Conservation (phyloP, 495 filamentous ascomycete species). For the Cetradonia linearis region DNA sequence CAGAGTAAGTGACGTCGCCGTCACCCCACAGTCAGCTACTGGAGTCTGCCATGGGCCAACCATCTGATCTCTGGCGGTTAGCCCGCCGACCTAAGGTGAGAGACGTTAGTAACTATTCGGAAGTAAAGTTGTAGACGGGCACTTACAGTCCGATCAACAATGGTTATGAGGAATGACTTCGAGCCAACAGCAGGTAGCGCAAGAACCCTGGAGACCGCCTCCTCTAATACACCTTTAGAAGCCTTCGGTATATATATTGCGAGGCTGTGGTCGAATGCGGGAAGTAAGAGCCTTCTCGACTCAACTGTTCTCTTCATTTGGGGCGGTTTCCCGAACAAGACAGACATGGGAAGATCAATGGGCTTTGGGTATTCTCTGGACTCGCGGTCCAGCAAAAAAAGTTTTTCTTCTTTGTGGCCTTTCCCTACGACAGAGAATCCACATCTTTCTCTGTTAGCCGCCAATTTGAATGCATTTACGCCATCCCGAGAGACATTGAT, state of each 20-base stretch:
- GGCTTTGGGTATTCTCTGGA: conserved; percentile 64
- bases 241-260: conserved; percentile 52
- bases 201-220: conserved; percentile 73
- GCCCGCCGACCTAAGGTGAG: conserved; percentile 56
- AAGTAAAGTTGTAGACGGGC: background rate
- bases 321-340: conserved; percentile 83
- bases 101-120: background rate
- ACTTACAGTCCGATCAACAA: conserved; percentile 63
- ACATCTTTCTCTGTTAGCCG: conserved; percentile 80
- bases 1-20: conserved; percentile 63
- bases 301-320: conserved; percentile 73
- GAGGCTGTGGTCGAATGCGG: conserved; percentile 61
- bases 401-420: conserved; percentile 44
- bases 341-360: conserved; percentile 85
- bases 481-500: conserved; percentile 66
- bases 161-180: conserved; percentile 95
- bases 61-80: conserved; percentile 87
- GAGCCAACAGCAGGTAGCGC: conserved; percentile 81
- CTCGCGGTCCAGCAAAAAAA: conserved; percentile 75
- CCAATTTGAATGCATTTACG: conserved; percentile 73
- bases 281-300: conserved; percentile 58
- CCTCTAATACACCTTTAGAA: conserved; percentile 53
- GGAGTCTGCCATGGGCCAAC: conserved; percentile 96
- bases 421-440: conserved; percentile 88
- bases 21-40: conserved; percentile 87